These are phyloP conservation scores for Cyberlindnera xylosilytica DNA, from an alignment of 805 yeast species.

Conservation along the genomic window DNA sequence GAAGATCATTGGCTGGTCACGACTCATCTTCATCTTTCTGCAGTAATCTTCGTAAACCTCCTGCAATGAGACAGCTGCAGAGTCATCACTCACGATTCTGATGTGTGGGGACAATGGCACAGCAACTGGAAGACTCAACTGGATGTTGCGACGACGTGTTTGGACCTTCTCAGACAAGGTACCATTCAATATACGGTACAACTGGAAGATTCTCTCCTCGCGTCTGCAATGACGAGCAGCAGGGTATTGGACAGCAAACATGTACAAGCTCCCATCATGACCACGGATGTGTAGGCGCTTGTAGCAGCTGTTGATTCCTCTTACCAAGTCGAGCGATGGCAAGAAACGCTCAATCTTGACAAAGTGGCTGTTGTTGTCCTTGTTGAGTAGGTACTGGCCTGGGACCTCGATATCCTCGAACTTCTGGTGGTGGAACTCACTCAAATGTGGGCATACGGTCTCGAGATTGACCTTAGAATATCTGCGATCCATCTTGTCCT, in stretches of 20 bases:
- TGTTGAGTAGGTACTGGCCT: constrained; percentile 88
- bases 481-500: constrained; percentile 85
- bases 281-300: constrained; percentile 88
- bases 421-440: constrained; percentile 97
- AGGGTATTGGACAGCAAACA: constrained; percentile 96
- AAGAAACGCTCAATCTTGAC: constrained; percentile 90
- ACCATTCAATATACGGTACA: constrained; percentile 85
- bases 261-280: constrained; percentile 86
- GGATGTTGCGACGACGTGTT: constrained; percentile 79
- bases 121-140: constrained; percentile 85
- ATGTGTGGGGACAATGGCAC: constrained; percentile 94
- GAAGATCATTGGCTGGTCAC: constrained; percentile 89
- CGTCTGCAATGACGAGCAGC: constrained; percentile 97
- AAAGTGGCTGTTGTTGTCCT: constrained; percentile 87
- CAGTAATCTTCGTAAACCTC: constrained; percentile 87
- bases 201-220: constrained; percentile 90
- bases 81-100: constrained; percentile 80
- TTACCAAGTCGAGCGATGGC: constrained; percentile 81
- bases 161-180: constrained; percentile 79
- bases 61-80: constrained; percentile 71
- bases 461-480: constrained; percentile 79
- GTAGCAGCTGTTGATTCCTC: constrained; percentile 89
- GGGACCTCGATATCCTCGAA: constrained; percentile 98
- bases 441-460: constrained; percentile 87
- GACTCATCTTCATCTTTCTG: constrained; percentile 61